Percentiles rank a stretch among this genome's conserved stretches.
Evolutionary conservation across 805 yeast genomes (phyloP).

Genomic region (Nakazawaea pomicola): DNA sequence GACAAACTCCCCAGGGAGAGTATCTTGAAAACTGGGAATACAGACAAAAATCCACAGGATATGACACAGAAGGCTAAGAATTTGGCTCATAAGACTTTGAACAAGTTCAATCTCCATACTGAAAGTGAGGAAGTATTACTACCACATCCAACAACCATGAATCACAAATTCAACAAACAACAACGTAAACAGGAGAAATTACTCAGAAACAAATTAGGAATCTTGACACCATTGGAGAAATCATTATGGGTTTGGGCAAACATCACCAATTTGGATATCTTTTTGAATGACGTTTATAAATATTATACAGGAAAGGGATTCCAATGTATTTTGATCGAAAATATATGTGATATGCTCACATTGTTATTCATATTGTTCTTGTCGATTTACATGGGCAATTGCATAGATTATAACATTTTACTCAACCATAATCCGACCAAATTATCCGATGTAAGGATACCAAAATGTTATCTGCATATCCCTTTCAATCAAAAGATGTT

Average conservation of each 20-base stretch:
- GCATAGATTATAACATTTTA: conserved; percentile 55
- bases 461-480: conserved; percentile 41
- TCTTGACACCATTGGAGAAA: conserved; percentile 59
- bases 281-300: conserved; percentile 74
- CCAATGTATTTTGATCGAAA: conserved; percentile 65
- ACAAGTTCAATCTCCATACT: conserved; percentile 14
- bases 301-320: conserved; percentile 87
- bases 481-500: conserved; percentile 51
- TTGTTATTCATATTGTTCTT: conserved; percentile 75
- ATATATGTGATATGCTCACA: conserved; percentile 63
- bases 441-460: conserved; percentile 36
- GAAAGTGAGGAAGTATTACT: conserved; percentile 12
- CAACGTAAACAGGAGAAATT: conserved; percentile 18
- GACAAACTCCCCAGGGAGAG: neutral
- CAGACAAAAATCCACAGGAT: conserved; percentile 7
- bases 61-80: conserved; percentile 21
- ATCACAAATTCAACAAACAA: conserved; percentile 9
- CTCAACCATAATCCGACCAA: conserved; percentile 37
- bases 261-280: conserved; percentile 84
- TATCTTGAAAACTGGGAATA: neutral
- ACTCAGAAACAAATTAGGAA: conserved; percentile 29
- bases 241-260: conserved; percentile 97
- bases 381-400: conserved; percentile 73
- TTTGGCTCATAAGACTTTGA: conserved; percentile 22
- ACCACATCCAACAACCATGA: conserved; percentile 15